These are phyloP conservation scores for Sporothrix inflata DNA, from an alignment of 2,329 filamentous ascomycete genomes.

Conservation along the genomic window DNA sequence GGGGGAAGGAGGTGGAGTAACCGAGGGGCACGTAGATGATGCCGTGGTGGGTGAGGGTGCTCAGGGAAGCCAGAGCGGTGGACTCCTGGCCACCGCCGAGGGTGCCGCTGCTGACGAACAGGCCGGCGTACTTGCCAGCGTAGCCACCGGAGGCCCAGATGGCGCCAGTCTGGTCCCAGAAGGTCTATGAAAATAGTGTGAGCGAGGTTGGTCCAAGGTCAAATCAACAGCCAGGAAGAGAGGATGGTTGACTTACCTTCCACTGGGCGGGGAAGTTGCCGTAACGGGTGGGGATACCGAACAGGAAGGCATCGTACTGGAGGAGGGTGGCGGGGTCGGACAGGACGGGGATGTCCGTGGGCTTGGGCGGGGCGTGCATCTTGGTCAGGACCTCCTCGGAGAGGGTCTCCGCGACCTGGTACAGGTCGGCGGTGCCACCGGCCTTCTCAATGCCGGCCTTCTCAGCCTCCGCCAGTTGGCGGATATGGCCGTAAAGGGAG, in stretches of 20 bases:
- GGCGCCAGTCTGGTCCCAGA: constrained; percentile 87
- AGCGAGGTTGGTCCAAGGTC: neutral
- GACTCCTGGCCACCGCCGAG: constrained; percentile 91
- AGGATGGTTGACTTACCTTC: constrained; percentile 57
- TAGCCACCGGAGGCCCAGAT: constrained; percentile 80
- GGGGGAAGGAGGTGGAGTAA: constrained; percentile 77
- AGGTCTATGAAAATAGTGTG: constrained; percentile 48
- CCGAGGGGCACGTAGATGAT: constrained; percentile 96
- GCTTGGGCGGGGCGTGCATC: constrained; percentile 87
- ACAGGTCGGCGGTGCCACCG: constrained; percentile 80
- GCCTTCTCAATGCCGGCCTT: constrained; percentile 86
- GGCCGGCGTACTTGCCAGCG: constrained; percentile 85
- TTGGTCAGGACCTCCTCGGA: constrained; percentile 78
- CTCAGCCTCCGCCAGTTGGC: constrained; percentile 82
- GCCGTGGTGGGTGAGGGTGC: constrained; percentile 88
- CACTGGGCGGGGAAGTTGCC: constrained; percentile 97
- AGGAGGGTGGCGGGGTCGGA: constrained; percentile 63
- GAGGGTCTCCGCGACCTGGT: constrained; percentile 89
- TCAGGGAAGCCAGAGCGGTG: constrained; percentile 79
- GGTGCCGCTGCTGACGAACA: constrained; percentile 88
- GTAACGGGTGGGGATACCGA: constrained; percentile 94
- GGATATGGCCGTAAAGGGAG: constrained; percentile 92
- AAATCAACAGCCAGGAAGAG: neutral
- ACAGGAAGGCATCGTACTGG: constrained; percentile 83
- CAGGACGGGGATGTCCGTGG: constrained; percentile 66